phyloP scores from a whole-genome alignment of 2,329 filamentous ascomycete genomes.

The Sarocladiaceae sp. region DNA sequence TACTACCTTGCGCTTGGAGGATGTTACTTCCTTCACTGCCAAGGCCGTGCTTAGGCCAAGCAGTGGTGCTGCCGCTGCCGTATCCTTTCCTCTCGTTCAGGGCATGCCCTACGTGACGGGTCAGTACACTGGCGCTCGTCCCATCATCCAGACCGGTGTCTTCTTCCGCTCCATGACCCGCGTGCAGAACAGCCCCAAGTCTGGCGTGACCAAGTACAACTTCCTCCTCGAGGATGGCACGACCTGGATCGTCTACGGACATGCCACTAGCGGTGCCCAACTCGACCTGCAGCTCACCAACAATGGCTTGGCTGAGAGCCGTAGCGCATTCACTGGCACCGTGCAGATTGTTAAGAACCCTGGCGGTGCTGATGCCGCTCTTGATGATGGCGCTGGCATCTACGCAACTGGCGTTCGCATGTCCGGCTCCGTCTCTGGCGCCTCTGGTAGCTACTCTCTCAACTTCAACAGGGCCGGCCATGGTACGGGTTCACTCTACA shows the following conservation, averaged over 20 bases:
- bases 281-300: conserved; percentile 66
- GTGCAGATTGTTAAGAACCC: conserved; percentile 83
- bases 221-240: conserved; percentile 67
- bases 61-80: conserved; percentile 46
- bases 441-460: conserved; percentile 67
- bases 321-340: conserved; percentile 65
- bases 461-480: conserved; percentile 67
- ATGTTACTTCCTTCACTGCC: conserved; percentile 52
- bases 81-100: conserved; percentile 80
- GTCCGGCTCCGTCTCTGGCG: conserved; percentile 56
- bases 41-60: conserved; percentile 63
- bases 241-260: conserved; percentile 81
- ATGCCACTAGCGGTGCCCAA: conserved; percentile 50
- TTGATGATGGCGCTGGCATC: conserved; percentile 73
- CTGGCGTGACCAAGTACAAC: conserved; percentile 71
- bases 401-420: conserved; percentile 54
- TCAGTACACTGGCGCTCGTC: conserved; percentile 65
- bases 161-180: conserved; percentile 67
- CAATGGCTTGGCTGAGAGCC: conserved; percentile 62
- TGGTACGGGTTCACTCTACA: conserved; percentile 60
- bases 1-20: conserved; percentile 53
- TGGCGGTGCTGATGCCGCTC: conserved; percentile 56
- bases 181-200: conserved; percentile 49
- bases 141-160: conserved; percentile 69
- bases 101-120: conserved; percentile 89